Conservation (phyloP, 441 rosid genomes). For the Populus trichocarpa region DNA sequence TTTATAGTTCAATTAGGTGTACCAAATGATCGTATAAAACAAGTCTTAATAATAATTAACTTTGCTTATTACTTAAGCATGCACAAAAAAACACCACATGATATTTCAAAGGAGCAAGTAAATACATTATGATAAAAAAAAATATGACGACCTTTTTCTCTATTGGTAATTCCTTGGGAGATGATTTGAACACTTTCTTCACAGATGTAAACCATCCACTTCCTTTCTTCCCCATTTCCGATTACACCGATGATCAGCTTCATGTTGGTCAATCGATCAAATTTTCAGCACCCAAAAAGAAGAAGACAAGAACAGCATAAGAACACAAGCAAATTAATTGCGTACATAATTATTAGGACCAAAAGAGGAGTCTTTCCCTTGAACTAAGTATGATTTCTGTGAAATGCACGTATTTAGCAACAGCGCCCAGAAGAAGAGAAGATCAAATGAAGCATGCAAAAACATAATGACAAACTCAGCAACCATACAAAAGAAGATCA, state of each 20-base stretch:
- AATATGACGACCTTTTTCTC: slow-evolving; percentile 44
- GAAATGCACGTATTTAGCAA: background rate
- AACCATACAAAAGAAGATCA: background rate
- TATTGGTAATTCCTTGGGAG: slow-evolving; percentile 43
- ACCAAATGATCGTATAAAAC: background rate
- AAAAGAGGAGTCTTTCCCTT: background rate
- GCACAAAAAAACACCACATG: background rate
- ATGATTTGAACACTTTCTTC: slow-evolving; percentile 82
- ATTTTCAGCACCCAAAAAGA: background rate
- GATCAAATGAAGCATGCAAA: background rate
- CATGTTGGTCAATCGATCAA: background rate
- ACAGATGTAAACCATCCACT: slow-evolving; percentile 88
- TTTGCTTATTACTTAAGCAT: background rate
- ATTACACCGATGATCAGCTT: background rate
- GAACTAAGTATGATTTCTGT: background rate
- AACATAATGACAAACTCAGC: background rate
- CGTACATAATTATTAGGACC: background rate
- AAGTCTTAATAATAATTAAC: background rate
- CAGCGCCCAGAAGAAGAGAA: background rate
- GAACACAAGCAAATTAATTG: background rate
- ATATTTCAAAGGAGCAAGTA: background rate
- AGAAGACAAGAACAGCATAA: background rate
- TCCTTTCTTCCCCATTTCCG: slow-evolving; percentile 91
- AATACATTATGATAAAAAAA: background rate
- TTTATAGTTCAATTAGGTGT: background rate